Conservation (phyloP, 192 early-diverging fungal species). For the Coemansia pectinata region DNA sequence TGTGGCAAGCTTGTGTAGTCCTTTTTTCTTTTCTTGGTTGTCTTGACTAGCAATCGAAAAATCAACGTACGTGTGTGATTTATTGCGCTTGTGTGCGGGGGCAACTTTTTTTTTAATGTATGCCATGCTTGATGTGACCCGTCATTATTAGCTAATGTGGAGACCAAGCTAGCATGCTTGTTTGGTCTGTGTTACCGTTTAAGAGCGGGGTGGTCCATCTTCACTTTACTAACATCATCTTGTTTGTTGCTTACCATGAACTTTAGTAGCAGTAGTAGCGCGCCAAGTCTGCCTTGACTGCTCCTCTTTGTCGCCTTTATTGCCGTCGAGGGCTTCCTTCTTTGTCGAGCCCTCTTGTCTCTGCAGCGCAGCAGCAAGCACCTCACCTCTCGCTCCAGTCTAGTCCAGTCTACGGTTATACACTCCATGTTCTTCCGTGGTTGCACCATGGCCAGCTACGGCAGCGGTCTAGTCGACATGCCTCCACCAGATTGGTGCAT, state of each 20-base stretch:
- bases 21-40: background rate
- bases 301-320: background rate
- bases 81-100: background rate
- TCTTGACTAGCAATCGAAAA: conserved; percentile 1
- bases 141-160: background rate
- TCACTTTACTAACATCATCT: background rate
- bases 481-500: conserved; percentile 54
- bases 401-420: background rate
- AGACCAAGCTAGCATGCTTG: background rate
- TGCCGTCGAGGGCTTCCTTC: background rate
- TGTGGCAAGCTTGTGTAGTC: background rate
- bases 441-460: conserved; percentile 11
- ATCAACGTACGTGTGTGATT: conserved; percentile 3
- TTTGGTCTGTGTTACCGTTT: background rate
- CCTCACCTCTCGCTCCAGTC: background rate
- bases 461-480: conserved; percentile 25
- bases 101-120: background rate
- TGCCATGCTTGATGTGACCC: background rate
- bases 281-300: background rate
- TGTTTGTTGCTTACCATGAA: background rate
- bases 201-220: background rate
- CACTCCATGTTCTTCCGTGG: conserved; percentile 26
- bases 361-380: conserved; percentile 19
- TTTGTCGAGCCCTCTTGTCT: conserved; percentile 5
- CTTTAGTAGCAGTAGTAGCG: background rate